Base-by-base conservation (phyloP, 2,329 filamentous ascomycete species). In the Stemphylium beticola region DNA sequence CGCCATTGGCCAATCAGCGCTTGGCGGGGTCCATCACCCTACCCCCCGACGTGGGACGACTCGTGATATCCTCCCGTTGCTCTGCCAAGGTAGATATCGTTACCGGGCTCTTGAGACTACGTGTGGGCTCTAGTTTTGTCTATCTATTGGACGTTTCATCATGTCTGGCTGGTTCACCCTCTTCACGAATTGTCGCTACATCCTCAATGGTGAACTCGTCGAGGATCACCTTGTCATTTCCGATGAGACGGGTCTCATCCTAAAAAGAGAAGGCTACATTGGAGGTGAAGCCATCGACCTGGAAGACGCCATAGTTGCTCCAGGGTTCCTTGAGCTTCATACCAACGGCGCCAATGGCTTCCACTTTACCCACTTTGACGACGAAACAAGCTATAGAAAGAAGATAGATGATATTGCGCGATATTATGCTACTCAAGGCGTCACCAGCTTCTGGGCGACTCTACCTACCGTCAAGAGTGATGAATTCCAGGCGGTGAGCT, bases 251-350 rank as follows among this genome's bases (percentile, higher is more conserved):
- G 79, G 78, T 15, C 64, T 70, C 18, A 79, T 80, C 53, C 58
- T 79, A 36, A 72, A 76, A 60, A 65, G 72, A 50, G 76, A 76
- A 32, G 76, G 76, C 29, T 78, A 78, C 56, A 78, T 78, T 53
- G 77, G 76, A 38, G 77, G 76, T 24, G 75, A 79, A 37, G 74
- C 73, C 11, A 66, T 82, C 41, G 81, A 85, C 61, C 66, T 84
- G 10, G 73, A 80, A 34, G 79, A 78, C 36, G 75, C 70, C 41
- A 81, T 85, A 42, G 72, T 85, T 48, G 80, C 82, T 4, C 82
- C 83, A 9, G 83, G 82, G 3, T 83, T 82, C 60, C 71, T 85
- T 18, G 83, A 85, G 55, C 67, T 85, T 5, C 83, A 85, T 55
- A 83, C 80, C 1, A 85, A 85, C 61, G 80, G 81, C 46, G 70